Base-by-base conservation (phyloP, 2,329 filamentous ascomycete genomes). In the Hypoxylon sp. region DNA sequence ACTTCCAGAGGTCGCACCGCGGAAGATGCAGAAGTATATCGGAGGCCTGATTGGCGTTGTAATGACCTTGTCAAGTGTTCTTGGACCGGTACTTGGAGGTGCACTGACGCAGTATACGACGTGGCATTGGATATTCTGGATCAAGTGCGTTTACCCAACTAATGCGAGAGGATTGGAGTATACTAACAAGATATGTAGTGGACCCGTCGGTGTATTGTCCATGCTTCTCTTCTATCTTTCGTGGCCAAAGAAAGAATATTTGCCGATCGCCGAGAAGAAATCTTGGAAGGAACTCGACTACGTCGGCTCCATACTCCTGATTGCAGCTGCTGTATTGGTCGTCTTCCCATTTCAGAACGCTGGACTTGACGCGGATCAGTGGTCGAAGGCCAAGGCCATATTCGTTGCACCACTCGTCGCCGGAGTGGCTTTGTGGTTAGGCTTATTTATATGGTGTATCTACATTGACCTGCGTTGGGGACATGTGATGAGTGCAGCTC, bases 71-170 rank as follows among this genome's bases (percentile, higher is more conserved):
- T 79, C 85, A 4, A 85, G 85, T 13, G 82, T 87, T 1, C 74
- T 87, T 25, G 86, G 86, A 0, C 86, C 86, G 0, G 78, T 88
- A 1, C 73, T 88, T 14, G 86, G 86, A 17, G 86, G 85, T 1
- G 35, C 86, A 3, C 71, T 88, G 44, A 86, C 85, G 1, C 75
- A 84, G 14, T 86, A 85, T 58, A 74, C 80, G 0, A 82, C 77
- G 8, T 88, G 86, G 86, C 77, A 84, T 66, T 88, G 85, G 83
- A 80, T 88, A 1, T 89, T 89, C 75, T 89, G 85, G 85, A 85
- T 89, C 73, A 89, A 89, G 85, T 87, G 72, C 54, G 83, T 77
- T 25, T 58, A 44, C 14, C 11, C 22, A 25, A 17, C 35, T 40
- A 30, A 13, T 55, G 25, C 13, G 25, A n/a, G 56, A 48, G 6